Conservation (phyloP, 495 filamentous ascomycete genomes). For the Penicillium salamii region DNA sequence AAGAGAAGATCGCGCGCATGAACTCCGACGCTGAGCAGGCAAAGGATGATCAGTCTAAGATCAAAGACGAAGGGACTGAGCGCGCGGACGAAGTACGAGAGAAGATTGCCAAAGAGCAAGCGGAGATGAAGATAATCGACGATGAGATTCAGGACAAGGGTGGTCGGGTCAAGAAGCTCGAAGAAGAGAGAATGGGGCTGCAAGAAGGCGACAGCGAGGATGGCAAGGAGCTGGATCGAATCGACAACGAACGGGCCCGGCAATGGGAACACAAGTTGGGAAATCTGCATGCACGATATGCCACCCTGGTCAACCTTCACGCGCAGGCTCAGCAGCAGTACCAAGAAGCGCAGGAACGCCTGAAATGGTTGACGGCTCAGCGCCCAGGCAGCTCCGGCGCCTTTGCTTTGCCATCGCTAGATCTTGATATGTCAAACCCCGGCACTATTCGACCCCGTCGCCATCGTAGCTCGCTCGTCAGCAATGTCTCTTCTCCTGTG, state of each 20-base stretch:
- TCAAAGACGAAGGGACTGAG: conserved; percentile 43
- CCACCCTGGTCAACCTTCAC: conserved; percentile 44
- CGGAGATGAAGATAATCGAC: conserved; percentile 54
- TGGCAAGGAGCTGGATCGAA: conserved; percentile 46
- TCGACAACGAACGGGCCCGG: conserved; percentile 56
- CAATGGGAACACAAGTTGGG: conserved; percentile 51
- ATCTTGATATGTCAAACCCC: conserved; percentile 39
- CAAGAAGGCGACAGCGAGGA: conserved; percentile 49
- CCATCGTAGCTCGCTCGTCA: conserved; percentile 48
- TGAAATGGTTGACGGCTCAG: conserved; percentile 49
- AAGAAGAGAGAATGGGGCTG: conserved; percentile 52
- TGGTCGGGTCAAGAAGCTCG: conserved; percentile 59
- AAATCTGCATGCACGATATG: conserved; percentile 51
- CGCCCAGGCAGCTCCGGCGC: conserved; percentile 41
- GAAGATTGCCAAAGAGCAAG: conserved; percentile 51
- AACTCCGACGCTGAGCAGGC: conserved; percentile 44
- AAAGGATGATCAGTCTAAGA: conserved; percentile 42
- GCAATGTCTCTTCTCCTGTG: conserved; percentile 47
- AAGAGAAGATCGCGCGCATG: conserved; percentile 51
- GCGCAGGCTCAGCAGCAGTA: conserved; percentile 50
- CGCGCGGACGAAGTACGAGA: conserved; percentile 50
- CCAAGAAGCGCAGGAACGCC: conserved; percentile 50
- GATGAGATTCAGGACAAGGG: conserved; percentile 62
- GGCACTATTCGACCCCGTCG: conserved; percentile 45
- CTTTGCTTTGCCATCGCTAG: conserved; percentile 43